These are phyloP conservation scores for Evernia prunastri DNA, from an alignment of 495 filamentous ascomycete species.

Conservation along the genomic window DNA sequence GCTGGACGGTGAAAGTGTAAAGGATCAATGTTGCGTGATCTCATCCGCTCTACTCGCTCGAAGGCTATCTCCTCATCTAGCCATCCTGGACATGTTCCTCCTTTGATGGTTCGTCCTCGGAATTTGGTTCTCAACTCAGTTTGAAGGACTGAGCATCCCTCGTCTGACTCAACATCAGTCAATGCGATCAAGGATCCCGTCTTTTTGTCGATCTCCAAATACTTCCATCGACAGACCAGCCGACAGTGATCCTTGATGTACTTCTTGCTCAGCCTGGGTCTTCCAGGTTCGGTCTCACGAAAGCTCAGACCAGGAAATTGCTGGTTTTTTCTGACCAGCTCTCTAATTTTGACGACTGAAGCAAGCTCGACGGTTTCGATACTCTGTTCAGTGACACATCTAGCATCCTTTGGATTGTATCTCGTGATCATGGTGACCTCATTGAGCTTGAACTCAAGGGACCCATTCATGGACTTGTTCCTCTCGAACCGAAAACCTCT, in stretches of 20 bases:
- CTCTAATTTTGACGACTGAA: slow-evolving; percentile 14
- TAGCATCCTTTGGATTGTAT: neutral
- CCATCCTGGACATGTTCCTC: slow-evolving; percentile 22
- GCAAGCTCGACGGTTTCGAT: slow-evolving; percentile 6
- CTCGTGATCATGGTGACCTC: slow-evolving; percentile 12
- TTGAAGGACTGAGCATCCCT: slow-evolving; percentile 18
- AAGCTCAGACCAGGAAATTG: slow-evolving; percentile 8
- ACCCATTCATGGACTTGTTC: neutral
- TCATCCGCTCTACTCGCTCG: slow-evolving; percentile 3
- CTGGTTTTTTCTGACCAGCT: slow-evolving; percentile 15
- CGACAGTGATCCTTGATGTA: slow-evolving; percentile 4
- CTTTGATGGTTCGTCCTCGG: slow-evolving; percentile 28
- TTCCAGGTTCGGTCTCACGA: slow-evolving; percentile 5
- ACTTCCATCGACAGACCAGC: slow-evolving; percentile 19
- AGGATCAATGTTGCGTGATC: neutral
- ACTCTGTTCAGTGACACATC: neutral
- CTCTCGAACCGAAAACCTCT: slow-evolving; percentile 15
- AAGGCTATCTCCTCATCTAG: slow-evolving; percentile 13
- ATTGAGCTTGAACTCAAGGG: slow-evolving; percentile 16
- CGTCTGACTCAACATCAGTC: slow-evolving; percentile 19
- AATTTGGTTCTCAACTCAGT: slow-evolving; percentile 23
- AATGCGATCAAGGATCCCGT: neutral
- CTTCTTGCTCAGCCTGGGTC: neutral
- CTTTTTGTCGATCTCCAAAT: neutral
- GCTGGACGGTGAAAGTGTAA: neutral